Percentiles rank a stretch among this genome's conserved stretches.
phyloP scores from a whole-genome alignment of 2,329 filamentous ascomycete genomes.

The Cylindrodendrum hubeiense region DNA sequence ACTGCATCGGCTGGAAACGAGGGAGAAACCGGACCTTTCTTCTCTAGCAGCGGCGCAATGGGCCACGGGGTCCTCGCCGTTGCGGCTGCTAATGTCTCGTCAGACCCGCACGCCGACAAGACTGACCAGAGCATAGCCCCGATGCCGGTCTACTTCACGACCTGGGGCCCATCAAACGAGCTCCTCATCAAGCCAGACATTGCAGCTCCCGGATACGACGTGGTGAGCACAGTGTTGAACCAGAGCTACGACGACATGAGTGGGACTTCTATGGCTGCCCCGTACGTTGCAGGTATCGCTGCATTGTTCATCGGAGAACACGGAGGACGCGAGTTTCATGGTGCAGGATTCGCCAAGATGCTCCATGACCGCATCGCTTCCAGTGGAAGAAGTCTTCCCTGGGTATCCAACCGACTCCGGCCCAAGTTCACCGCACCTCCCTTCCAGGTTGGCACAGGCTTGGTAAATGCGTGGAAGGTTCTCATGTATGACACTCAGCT shows the following conservation, averaged over 20 bases:
- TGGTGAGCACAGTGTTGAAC: slow-evolving; percentile 62
- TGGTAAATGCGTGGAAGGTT: slow-evolving; percentile 60
- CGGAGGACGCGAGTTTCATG: slow-evolving; percentile 55
- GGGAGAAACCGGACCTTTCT: slow-evolving; percentile 62
- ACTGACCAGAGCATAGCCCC: slow-evolving; percentile 42
- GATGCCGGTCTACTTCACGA: slow-evolving; percentile 60
- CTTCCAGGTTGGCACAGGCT: slow-evolving; percentile 60
- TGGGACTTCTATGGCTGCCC: slow-evolving; percentile 69
- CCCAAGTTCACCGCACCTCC: slow-evolving; percentile 46
- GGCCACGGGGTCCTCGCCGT: slow-evolving; percentile 51
- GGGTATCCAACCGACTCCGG: slow-evolving; percentile 40
- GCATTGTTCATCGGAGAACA: slow-evolving; percentile 58
- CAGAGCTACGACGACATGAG: slow-evolving; percentile 59
- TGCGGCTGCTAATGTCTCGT: slow-evolving; percentile 56
- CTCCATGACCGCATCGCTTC: slow-evolving; percentile 51
- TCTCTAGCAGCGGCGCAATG: slow-evolving; percentile 50
- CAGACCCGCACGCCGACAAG: slow-evolving; percentile 53
- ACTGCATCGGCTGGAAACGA: slow-evolving; percentile 66
- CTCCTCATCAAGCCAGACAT: slow-evolving; percentile 64
- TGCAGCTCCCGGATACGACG: slow-evolving; percentile 61
- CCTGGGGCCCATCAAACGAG: slow-evolving; percentile 66
- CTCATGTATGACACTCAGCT: slow-evolving; percentile 54
- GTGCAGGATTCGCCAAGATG: slow-evolving; percentile 48
- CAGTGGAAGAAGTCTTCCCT: slow-evolving; percentile 49
- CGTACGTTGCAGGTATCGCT: slow-evolving; percentile 65